These are phyloP conservation scores for Asterochloris erici DNA, from an alignment of 139 green algal genomes.

Conservation along the genomic window DNA sequence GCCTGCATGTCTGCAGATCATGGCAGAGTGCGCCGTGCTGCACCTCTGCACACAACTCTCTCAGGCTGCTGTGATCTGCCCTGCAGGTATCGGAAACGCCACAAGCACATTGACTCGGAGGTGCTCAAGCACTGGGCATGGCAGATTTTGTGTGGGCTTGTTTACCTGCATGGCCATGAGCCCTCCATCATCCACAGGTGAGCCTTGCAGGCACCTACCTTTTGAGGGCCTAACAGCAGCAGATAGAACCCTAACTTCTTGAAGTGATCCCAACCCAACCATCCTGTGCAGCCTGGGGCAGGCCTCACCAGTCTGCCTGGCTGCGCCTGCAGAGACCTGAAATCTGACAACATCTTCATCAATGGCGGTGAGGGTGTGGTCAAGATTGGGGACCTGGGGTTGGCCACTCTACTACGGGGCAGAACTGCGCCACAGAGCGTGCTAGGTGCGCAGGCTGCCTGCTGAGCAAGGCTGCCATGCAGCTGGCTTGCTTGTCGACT, in stretches of 20 bases:
- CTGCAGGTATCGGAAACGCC: conserved; percentile 89
- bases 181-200: conserved; percentile 83
- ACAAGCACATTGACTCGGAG: conserved; percentile 87
- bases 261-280: conserved; percentile 46
- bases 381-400: conserved; percentile 98
- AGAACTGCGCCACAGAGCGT: conserved; percentile 88
- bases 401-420: conserved; percentile 89
- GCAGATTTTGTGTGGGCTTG: conserved; percentile 96
- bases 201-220: not conserved
- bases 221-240: not conserved
- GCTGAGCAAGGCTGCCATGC: not conserved
- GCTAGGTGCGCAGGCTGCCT: conserved; percentile 48
- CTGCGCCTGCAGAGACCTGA: conserved; percentile 35
- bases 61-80: not conserved
- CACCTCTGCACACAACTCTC: not conserved
- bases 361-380: conserved; percentile 92
- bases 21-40: not conserved
- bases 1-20: not conserved
- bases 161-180: conserved; percentile 93
- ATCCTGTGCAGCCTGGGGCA: no score
- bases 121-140: conserved; percentile 94
- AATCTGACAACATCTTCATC: conserved; percentile 97
- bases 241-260: conserved; percentile 49
- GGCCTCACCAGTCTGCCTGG: conserved; percentile 7
- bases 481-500: not conserved